phyloP scores from a whole-genome alignment of 148 eudicot genomes.

The Rhododendron ferrugineum region DNA sequence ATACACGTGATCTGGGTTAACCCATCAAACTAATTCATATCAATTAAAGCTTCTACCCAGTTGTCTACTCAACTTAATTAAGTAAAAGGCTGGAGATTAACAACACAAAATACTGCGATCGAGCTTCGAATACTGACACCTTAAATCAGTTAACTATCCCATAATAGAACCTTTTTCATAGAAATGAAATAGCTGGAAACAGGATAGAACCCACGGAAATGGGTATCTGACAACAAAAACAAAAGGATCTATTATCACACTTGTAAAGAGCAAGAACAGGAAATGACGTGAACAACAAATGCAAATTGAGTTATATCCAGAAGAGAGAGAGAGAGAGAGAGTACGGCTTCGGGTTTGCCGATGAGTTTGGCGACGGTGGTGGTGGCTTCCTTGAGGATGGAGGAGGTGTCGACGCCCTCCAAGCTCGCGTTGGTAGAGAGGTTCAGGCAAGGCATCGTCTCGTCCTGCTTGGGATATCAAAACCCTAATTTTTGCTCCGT shows the following conservation, averaged over 20 bases:
- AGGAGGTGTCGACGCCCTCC: slow-evolving; percentile 76
- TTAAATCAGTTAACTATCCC: background rate
- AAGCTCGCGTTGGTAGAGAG: slow-evolving; percentile 77
- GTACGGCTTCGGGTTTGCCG: slow-evolving; percentile 76
- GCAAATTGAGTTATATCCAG: background rate
- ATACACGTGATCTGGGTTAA: background rate
- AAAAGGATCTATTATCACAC: background rate
- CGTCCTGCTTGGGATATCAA: background rate
- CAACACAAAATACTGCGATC: background rate
- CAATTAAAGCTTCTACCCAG: background rate
- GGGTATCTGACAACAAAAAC: background rate
- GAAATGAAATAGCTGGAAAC: background rate
- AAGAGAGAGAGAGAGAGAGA: background rate
- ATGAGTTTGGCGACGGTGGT: slow-evolving; percentile 63
- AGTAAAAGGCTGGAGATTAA: background rate
- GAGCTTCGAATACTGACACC: background rate
- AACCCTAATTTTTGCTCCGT: background rate
- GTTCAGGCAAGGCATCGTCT: slow-evolving; percentile 83
- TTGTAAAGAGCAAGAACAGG: background rate
- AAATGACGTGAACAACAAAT: background rate
- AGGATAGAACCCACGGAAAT: background rate
- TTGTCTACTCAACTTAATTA: background rate
- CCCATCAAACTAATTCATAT: background rate
- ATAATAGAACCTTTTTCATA: background rate
- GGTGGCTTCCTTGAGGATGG: slow-evolving; percentile 82